Conservation (phyloP, 345 rosid genomes). For the sweet orange (Citrus sinensis) region DVS_A1.0 CM039163.1:3972501-3973000, state of each 20-base stretch:
- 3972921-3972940: conserved; percentile 15
- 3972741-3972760: conserved; percentile 26
- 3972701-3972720: conserved; percentile 17
- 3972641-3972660: conserved; percentile 59
- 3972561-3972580: conserved; percentile 43
- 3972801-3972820: conserved; percentile 13
- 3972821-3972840: conserved; percentile 19
- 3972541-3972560: not conserved
- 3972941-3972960: not conserved
- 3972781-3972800: conserved; percentile 28
- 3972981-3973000: conserved; percentile 21
- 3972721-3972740: conserved; percentile 25
- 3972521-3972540: not conserved
- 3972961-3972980: conserved; percentile 28
- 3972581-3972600: conserved; percentile 66
- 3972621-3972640: conserved; percentile 95
- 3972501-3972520: not conserved
- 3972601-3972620: conserved; percentile 93
- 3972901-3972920: conserved; percentile 36
- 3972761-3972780: conserved; percentile 27
- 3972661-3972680: conserved; percentile 25
- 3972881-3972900: conserved; percentile 12
- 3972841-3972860: conserved; percentile 9
- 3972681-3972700: conserved; percentile 22
- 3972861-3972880: conserved; percentile 14